Conservation (phyloP, 116 monocot genomes). For the Trichopus zeylanicus region DNA sequence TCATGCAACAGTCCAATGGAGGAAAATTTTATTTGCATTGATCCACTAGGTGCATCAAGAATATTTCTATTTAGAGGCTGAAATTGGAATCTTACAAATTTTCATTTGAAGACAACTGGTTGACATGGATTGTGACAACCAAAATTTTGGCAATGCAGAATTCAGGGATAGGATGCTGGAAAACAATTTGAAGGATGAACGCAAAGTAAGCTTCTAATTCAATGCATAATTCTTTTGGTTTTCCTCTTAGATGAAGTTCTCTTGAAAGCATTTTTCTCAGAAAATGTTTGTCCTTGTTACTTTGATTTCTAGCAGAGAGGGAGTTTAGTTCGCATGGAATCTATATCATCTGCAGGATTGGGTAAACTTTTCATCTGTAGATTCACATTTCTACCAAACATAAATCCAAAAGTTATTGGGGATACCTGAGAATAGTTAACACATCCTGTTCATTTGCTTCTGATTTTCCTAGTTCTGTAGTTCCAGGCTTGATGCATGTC, state of each 20-base stretch:
- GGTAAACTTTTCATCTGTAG: conserved; percentile 14
- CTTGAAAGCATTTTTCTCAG: background rate
- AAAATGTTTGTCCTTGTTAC: background rate
- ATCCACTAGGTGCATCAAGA: no score
- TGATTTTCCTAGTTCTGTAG: background rate
- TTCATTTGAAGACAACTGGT: no score
- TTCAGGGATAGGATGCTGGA: conserved; percentile 25
- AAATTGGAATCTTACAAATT: no score
- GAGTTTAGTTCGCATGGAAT: conserved; percentile 37
- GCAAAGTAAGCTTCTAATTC: conserved; percentile 38
- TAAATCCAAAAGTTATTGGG: background rate
- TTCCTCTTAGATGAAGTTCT: background rate
- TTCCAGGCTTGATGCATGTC: background rate
- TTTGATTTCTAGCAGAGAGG: conserved; percentile 26
- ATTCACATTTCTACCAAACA: no score
- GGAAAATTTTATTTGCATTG: no score
- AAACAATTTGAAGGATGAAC: conserved; percentile 26
- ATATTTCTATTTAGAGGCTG: no score
- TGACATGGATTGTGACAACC: background rate
- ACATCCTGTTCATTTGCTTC: background rate
- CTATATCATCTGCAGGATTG: conserved; percentile 36
- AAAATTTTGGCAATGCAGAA: conserved; percentile 22
- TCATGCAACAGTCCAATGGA: no score
- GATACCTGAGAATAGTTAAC: background rate
- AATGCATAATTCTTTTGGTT: background rate